These are phyloP conservation scores for Murraya koenigii DNA, from an alignment of 345 rosid species.

Conservation along the genomic window DNA sequence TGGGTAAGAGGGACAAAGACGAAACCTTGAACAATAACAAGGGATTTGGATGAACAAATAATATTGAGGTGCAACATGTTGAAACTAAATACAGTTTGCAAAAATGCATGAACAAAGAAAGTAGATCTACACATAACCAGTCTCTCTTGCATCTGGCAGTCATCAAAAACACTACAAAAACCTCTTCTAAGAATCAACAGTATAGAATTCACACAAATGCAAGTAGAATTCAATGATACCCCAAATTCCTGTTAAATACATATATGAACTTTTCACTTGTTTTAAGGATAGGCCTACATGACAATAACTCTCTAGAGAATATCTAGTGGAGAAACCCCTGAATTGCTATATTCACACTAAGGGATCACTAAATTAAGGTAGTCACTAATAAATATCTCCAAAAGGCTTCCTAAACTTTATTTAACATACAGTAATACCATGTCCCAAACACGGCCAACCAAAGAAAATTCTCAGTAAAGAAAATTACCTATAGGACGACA, in stretches of 20 bases:
- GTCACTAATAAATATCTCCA: not conserved
- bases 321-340: not conserved
- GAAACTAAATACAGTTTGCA: not conserved
- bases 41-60: not conserved
- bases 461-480: not conserved
- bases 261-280: not conserved
- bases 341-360: not conserved
- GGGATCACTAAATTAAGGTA: not conserved
- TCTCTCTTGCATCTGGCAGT: not conserved
- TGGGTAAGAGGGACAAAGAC: not conserved
- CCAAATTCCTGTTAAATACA: not conserved
- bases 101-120: not conserved
- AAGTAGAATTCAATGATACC: not conserved
- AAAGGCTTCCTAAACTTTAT: not conserved
- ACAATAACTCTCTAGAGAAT: not conserved
- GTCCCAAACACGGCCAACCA: not conserved
- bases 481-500: no score
- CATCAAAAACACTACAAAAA: not conserved
- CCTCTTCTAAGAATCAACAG: not conserved
- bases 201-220: not conserved
- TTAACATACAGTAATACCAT: not conserved
- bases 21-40: not conserved
- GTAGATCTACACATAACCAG: not conserved
- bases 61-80: not conserved
- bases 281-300: not conserved